These are phyloP conservation scores for Candida albicans DNA, from an alignment of 1,139 yeast genomes.

Conservation along the genomic window DNA sequence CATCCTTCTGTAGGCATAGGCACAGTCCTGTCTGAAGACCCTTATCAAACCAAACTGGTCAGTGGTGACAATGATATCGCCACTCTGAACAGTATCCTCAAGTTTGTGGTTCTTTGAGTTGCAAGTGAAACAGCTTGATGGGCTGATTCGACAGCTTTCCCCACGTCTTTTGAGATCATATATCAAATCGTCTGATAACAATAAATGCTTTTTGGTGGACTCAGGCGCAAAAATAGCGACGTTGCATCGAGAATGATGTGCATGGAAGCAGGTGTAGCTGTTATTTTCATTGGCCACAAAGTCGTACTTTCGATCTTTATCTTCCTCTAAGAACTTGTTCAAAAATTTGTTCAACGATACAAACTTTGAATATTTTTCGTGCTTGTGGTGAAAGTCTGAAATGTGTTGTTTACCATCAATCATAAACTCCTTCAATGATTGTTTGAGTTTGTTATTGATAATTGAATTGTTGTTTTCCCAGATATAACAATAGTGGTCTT, in stretches of 20 bases:
- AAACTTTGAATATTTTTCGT: conserved; percentile 31
- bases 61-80: conserved; percentile 68
- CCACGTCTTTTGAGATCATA: conserved; percentile 55
- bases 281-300: conserved; percentile 48
- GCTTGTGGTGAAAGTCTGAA: conserved; percentile 31
- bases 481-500: conserved; percentile 69
- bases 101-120: conserved; percentile 21
- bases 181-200: conserved; percentile 75
- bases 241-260: conserved; percentile 72
- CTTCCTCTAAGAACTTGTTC: conserved; percentile 28
- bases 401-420: conserved; percentile 38
- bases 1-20: conserved; percentile 39
- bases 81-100: conserved; percentile 23
- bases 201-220: conserved; percentile 62
- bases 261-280: conserved; percentile 69
- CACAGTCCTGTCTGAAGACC: conserved; percentile 78
- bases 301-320: conserved; percentile 22
- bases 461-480: conserved; percentile 57
- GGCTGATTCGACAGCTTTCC: conserved; percentile 13
- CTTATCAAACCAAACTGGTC: conserved; percentile 74
- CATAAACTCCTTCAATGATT: conserved; percentile 35
- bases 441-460: conserved; percentile 38
- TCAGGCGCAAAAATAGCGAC: conserved; percentile 79
- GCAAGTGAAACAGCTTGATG: conserved; percentile 5
- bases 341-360: conserved; percentile 36